phyloP scores from a whole-genome alignment of 2,329 filamentous ascomycete genomes.

The Hypoxylon sp. region DNA sequence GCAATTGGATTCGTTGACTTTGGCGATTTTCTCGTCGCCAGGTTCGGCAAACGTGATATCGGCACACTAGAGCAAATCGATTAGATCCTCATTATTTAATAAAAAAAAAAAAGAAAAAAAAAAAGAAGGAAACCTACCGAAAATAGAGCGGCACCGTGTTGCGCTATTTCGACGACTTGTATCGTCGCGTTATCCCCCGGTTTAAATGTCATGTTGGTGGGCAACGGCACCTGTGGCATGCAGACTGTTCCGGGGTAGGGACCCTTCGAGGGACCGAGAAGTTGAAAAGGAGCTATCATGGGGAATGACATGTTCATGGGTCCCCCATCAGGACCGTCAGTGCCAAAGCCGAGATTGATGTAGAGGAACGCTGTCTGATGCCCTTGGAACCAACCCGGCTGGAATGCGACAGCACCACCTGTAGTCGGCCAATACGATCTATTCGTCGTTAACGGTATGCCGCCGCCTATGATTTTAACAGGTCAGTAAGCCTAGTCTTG shows the following conservation, averaged over 20 bases:
- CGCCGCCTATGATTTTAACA: slow-evolving; percentile 75
- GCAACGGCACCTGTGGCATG: slow-evolving; percentile 88
- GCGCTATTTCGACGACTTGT: slow-evolving; percentile 78
- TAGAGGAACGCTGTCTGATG: slow-evolving; percentile 87
- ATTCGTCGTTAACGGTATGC: slow-evolving; percentile 82
- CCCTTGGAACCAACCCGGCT: slow-evolving; percentile 96
- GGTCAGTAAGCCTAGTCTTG: slow-evolving; percentile 1
- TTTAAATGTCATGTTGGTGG: slow-evolving; percentile 77
- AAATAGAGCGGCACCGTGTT: slow-evolving; percentile 80
- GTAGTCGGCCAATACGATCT: slow-evolving; percentile 91
- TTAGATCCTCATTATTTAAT: slow-evolving; percentile 9
- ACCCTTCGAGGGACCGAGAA: slow-evolving; percentile 83
- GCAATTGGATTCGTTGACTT: slow-evolving; percentile 87
- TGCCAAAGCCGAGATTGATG: slow-evolving; percentile 91
- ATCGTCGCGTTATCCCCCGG: slow-evolving; percentile 87
- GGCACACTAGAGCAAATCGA: slow-evolving; percentile 76
- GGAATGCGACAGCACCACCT: slow-evolving; percentile 89
- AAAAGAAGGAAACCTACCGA: slow-evolving; percentile 70
- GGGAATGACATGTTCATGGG: slow-evolving; percentile 89
- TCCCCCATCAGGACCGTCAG: slow-evolving; percentile 71
- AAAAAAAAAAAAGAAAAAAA: too few relatives aligned
- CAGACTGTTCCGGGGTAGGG: slow-evolving; percentile 93
- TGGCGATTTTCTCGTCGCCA: slow-evolving; percentile 73
- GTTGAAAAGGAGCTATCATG: slow-evolving; percentile 85
- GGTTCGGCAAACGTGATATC: slow-evolving; percentile 93